Evolutionary conservation across 495 filamentous ascomycete genomes (phyloP), one percentile per base, ranked within the genome.

Genomic region (Podospora tetraspora): DNA sequence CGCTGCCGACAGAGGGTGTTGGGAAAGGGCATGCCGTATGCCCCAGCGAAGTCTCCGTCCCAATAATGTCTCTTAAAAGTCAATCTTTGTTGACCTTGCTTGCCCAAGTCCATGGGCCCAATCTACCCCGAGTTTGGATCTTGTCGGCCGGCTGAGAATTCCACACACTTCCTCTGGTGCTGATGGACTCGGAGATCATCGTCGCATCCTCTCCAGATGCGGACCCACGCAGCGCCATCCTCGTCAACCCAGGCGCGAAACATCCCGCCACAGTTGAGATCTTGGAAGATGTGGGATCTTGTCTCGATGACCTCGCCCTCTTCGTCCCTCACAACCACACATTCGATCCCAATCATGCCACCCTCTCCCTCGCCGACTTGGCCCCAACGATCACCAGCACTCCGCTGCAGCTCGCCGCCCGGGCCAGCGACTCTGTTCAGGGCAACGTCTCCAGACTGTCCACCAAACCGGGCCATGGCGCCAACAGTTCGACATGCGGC

Each of bases 261-360:
- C 92, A 97, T 94, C 0, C 94, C 94, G 3, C 89, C 91, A 72
- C 91, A 96, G 75, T 97, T 97, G 76, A 90, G 92, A 72, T 92
- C 90, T 62, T 84, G 87, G 29, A 91, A 81, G n/a, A 93, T 81
- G 58, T 80, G 79, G 0, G 67, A 82, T 66, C 63, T 72, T 68
- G 73, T 57, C 74, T 79, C 75, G 21, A 84, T 74, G n/a, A 84
- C 75, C 29, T 75, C 61, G 0, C 81, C 83, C 22, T 79, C 73
- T 9, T 24, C 62, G 66, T 84, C 77, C 2, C 75, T 69, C 22
- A 80, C 77, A 21, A 88, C 76, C 3, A 83, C 79, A 6, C 85
- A 79, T 69, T 97, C 92, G 62, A 97, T 90, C 0, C 92, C 94
- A 70, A 97, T 96, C 60, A 97, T 90, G 0, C 94, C 93, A 3